A percentile compares a stretch with the other conserved stretches of the same genome.
Evolutionary conservation across 2,329 filamentous ascomycete genomes (phyloP).

Genomic region (Stemphylium beticola): DNA sequence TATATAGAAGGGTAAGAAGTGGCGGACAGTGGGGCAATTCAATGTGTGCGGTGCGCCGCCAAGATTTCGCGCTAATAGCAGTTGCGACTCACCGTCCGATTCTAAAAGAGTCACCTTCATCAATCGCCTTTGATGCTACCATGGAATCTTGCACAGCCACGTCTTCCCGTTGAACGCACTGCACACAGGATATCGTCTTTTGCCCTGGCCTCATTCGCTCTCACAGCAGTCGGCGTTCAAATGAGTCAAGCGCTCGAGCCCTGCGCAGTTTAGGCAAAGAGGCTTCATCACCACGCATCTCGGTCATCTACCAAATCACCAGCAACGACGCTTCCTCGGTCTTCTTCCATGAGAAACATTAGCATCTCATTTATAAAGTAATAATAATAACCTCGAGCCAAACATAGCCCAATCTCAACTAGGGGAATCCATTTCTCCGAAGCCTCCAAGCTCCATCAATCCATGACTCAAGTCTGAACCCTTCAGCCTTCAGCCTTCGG

Average conservation of each 20-base stretch:
- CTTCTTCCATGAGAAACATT: background rate
- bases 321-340: no score
- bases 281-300: no score
- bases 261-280: no score
- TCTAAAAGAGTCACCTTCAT: no score
- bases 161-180: no score
- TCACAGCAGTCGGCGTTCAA: no score
- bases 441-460: background rate
- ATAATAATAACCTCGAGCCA: background rate
- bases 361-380: background rate
- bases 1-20: constrained; percentile 15
- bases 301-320: no score
- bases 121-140: no score
- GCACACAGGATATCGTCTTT: no score
- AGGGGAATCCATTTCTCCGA: background rate
- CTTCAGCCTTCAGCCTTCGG: constrained; percentile 30
- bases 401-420: background rate
- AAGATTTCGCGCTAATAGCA: constrained; percentile 25
- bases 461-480: background rate
- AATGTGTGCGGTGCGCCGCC: constrained; percentile 25
- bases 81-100: constrained; percentile 8
- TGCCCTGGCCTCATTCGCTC: no score
- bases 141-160: no score
- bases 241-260: no score
- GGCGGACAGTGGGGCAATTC: constrained; percentile 23